Conservation (phyloP, 192 early-diverging fungal genomes). For the Linnemannia schmuckeri region DNA sequence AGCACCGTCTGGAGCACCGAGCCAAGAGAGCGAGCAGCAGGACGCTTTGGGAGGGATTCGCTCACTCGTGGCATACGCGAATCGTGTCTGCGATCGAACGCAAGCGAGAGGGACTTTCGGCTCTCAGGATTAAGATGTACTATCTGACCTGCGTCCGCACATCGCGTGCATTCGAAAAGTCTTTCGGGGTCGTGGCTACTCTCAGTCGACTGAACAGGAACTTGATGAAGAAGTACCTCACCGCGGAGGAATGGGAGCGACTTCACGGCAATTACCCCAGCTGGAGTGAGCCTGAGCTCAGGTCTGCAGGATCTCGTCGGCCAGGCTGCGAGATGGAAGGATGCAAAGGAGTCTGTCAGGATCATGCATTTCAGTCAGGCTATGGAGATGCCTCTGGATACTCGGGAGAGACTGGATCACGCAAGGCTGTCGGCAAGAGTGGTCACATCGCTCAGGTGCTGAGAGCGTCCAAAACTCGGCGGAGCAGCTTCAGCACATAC, state of each 20-base stretch:
- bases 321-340: not conserved
- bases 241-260: constrained; percentile 37
- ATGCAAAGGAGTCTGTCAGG: constrained; percentile 25
- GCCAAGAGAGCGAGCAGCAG: constrained; percentile 30
- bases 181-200: constrained; percentile 18
- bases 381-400: constrained; percentile 9
- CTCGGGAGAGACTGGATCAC: not conserved
- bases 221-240: constrained; percentile 22
- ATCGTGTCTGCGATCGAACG: constrained; percentile 45
- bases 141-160: constrained; percentile 51
- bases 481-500: constrained; percentile 51
- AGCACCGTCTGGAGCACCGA: constrained; percentile 42
- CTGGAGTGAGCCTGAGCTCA: constrained; percentile 18
- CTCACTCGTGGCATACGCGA: constrained; percentile 45
- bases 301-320: not conserved
- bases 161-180: constrained; percentile 46
- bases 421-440: constrained; percentile 21
- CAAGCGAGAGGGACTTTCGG: constrained; percentile 49
- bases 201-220: constrained; percentile 37
- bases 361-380: constrained; percentile 9
- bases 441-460: not conserved
- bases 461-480: constrained; percentile 15
- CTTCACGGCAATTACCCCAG: not conserved
- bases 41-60: constrained; percentile 42
- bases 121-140: constrained; percentile 53